Conservation (phyloP, 441 rosid genomes). For the Cnidoscolus chayamansa region DNA sequence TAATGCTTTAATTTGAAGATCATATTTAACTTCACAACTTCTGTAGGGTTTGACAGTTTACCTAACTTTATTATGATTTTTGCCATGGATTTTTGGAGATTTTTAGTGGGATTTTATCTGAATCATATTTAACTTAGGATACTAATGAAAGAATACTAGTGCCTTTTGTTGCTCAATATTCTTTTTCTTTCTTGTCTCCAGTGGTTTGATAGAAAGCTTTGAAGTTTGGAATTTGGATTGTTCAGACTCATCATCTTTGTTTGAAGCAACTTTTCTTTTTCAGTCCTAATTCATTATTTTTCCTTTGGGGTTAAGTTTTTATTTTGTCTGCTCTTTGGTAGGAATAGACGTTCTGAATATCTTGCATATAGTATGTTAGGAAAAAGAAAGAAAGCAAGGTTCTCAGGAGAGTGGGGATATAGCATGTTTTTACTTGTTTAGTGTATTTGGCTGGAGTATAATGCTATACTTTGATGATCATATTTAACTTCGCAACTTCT, state of each 20-base stretch:
- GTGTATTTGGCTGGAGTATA: not conserved
- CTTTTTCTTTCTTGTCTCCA: not conserved
- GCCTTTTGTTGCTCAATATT: not conserved
- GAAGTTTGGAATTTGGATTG: not conserved
- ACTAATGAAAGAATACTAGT: too few species aligned
- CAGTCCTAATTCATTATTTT: too few species aligned
- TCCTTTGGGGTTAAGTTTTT: too few species aligned
- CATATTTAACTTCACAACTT: not conserved
- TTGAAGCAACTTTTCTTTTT: not conserved
- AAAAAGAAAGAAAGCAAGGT: not conserved
- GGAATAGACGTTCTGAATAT: too few species aligned
- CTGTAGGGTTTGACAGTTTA: not conserved
- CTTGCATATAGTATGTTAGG: not conserved
- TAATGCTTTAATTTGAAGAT: not conserved
- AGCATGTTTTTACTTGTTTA: not conserved
- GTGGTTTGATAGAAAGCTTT: too few species aligned
- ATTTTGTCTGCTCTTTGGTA: too few species aligned
- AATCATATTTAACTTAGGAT: not conserved
- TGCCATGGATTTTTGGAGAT: not conserved
- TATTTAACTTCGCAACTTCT: not conserved
- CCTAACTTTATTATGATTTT: not conserved
- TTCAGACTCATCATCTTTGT: not conserved
- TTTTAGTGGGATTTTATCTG: not conserved
- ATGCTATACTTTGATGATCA: not conserved
- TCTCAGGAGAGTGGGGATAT: not conserved